Percentiles rank a stretch among this genome's conserved stretches.
These are phyloP conservation scores for Populus hybrid DNA, from an alignment of 441 rosid species.

Conservation along the genomic window DNA sequence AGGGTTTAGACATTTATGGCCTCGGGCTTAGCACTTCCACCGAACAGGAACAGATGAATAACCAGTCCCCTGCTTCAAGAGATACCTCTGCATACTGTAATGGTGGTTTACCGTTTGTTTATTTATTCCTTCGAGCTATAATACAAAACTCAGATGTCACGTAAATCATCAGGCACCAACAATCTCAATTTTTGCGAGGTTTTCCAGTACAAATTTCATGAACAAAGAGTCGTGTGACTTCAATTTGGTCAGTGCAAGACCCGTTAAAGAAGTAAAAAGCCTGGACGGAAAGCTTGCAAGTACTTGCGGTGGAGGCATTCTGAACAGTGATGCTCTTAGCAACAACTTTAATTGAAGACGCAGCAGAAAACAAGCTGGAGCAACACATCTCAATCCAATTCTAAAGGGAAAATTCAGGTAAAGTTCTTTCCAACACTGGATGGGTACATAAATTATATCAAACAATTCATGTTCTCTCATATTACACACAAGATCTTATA, in stretches of 20 bases:
- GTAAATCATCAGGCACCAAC: too few species aligned
- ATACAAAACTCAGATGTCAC: too few species aligned
- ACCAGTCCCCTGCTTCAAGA: background rate
- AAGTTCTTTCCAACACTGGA: background rate
- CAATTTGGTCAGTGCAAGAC: background rate
- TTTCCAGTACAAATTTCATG: too few species aligned
- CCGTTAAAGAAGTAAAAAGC: background rate
- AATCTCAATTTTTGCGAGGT: too few species aligned
- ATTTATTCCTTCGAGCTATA: too few species aligned
- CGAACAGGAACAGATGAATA: background rate
- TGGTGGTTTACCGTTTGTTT: too few species aligned
- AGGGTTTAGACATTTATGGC: background rate
- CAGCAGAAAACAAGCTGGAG: background rate
- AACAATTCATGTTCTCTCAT: conserved; percentile 11
- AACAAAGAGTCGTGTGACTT: background rate
- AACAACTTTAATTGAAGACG: background rate
- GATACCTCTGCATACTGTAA: background rate
- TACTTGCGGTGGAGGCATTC: background rate
- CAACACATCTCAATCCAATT: background rate
- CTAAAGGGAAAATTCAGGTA: background rate
- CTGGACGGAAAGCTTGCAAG: background rate
- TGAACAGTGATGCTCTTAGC: background rate
- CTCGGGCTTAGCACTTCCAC: background rate
- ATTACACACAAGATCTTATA: conserved; percentile 17
- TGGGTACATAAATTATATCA: conserved; percentile 12